These are phyloP conservation scores for Podosphaera fusca DNA, from an alignment of 2,329 filamentous ascomycete genomes.

Conservation along the genomic window DNA sequence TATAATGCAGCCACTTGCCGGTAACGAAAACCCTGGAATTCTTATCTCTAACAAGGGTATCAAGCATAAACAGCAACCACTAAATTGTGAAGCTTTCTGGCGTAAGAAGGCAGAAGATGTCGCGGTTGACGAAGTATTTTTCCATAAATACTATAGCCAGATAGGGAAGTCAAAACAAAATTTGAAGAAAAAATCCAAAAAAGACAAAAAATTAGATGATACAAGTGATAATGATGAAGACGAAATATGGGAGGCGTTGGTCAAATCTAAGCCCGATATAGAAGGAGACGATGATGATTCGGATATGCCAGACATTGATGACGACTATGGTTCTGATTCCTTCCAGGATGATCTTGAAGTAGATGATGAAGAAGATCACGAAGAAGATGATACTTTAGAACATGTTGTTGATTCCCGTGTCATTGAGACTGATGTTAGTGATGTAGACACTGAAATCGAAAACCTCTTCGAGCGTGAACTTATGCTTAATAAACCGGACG, in stretches of 20 bases:
- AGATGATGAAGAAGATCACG: slow-evolving; percentile 14
- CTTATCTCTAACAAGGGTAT: slow-evolving; percentile 25
- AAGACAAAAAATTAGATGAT: slow-evolving; percentile 21
- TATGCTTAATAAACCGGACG: not conserved
- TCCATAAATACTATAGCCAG: slow-evolving; percentile 85
- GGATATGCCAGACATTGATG: slow-evolving; percentile 30
- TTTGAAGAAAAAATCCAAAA: slow-evolving; percentile 31
- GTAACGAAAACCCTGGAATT: slow-evolving; percentile 33
- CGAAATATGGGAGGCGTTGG: slow-evolving; percentile 80
- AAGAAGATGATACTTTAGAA: not conserved
- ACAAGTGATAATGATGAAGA: slow-evolving; percentile 42
- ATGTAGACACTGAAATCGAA: slow-evolving; percentile 22
- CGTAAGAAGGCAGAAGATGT: slow-evolving; percentile 73
- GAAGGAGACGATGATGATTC: slow-evolving; percentile 34
- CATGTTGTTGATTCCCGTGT: not conserved
- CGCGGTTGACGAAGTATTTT: slow-evolving; percentile 83
- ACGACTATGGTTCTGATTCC: slow-evolving; percentile 19
- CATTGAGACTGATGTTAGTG: slow-evolving; percentile 22
- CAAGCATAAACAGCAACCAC: slow-evolving; percentile 31
- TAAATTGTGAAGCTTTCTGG: slow-evolving; percentile 86
- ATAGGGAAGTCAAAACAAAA: slow-evolving; percentile 37
- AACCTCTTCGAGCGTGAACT: not conserved
- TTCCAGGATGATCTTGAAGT: slow-evolving; percentile 16
- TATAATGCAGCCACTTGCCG: slow-evolving; percentile 85
- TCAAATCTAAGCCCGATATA: slow-evolving; percentile 56